Evolutionary conservation across 805 yeast species (phyloP).

Genomic region (Sporopachydermia quercuum): DNA sequence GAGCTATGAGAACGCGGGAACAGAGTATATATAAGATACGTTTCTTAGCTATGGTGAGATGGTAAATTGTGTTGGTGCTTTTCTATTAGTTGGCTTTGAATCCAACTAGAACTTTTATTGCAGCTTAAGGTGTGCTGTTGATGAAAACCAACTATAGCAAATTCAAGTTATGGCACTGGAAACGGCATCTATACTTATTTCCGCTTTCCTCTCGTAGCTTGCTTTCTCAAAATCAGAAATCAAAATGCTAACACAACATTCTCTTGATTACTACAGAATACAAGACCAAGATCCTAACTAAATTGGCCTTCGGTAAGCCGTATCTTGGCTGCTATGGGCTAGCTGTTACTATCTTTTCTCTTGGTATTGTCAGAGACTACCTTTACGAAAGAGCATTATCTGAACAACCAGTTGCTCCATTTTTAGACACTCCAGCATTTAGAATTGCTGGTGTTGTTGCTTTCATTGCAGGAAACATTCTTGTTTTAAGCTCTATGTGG

Average conservation of each 20-base stretch:
- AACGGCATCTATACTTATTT: no score
- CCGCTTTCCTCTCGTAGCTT: no score
- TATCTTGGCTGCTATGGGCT: constrained; percentile 71
- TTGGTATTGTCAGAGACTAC: constrained; percentile 74
- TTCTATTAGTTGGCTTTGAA: no score
- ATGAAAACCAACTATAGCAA: no score
- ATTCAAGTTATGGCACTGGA: no score
- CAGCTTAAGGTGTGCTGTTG: no score
- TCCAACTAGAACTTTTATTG: no score
- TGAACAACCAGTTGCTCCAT: constrained; percentile 51
- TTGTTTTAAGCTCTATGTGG: constrained; percentile 80
- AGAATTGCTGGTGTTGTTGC: constrained; percentile 36
- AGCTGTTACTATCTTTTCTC: constrained; percentile 68
- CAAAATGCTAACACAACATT: neutral
- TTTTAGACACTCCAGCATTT: constrained; percentile 25
- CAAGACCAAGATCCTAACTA: constrained; percentile 61
- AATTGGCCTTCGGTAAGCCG: constrained; percentile 48
- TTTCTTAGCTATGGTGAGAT: no score
- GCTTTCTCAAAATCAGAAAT: no score
- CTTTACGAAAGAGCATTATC: constrained; percentile 56
- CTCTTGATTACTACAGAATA: constrained; percentile 53
- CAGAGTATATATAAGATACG: no score
- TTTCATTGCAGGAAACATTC: constrained; percentile 60
- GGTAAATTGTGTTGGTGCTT: no score
- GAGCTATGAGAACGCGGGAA: no score